Conservation (phyloP, 192 early-diverging fungal genomes). For the Dissophora globulifera region DNA sequence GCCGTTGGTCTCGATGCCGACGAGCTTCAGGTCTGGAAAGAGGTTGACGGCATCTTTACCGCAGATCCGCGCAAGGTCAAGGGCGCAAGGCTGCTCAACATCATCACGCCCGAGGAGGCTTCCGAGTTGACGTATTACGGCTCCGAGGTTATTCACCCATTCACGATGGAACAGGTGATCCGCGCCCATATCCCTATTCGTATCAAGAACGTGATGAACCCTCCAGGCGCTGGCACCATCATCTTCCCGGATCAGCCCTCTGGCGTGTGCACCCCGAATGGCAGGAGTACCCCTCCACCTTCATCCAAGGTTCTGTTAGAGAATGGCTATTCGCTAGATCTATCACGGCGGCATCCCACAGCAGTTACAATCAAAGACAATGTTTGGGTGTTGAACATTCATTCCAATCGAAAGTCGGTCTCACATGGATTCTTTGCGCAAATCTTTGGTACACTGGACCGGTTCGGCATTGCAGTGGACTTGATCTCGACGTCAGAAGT, state of each 20-base stretch:
- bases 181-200: constrained; percentile 96
- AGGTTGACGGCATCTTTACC: constrained; percentile 99
- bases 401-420: constrained; percentile 95
- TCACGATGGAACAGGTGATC: constrained; percentile 99
- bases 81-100: constrained; percentile 81
- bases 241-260: constrained; percentile 85
- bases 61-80: constrained; percentile 98
- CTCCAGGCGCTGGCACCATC: constrained; percentile 90
- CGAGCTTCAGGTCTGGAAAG: constrained; percentile 99
- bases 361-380: constrained; percentile 99
- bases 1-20: constrained; percentile 89
- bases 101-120: constrained; percentile 98
- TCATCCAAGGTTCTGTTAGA: constrained; percentile 70
- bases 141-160: constrained; percentile 96
- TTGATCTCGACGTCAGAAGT: constrained; percentile 94
- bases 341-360: constrained; percentile 86
- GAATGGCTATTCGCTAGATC: constrained; percentile 79
- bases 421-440: constrained; percentile 98
- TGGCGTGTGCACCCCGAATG: constrained; percentile 60
- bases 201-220: constrained; percentile 98
- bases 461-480: constrained; percentile 92
- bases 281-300: constrained; percentile 60
- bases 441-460: constrained; percentile 92
- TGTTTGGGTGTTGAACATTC: constrained; percentile 95
- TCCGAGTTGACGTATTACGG: constrained; percentile 98